Conservation (phyloP, 768 basidiomycete species). For the Hysterangium stoloniferum region DNA sequence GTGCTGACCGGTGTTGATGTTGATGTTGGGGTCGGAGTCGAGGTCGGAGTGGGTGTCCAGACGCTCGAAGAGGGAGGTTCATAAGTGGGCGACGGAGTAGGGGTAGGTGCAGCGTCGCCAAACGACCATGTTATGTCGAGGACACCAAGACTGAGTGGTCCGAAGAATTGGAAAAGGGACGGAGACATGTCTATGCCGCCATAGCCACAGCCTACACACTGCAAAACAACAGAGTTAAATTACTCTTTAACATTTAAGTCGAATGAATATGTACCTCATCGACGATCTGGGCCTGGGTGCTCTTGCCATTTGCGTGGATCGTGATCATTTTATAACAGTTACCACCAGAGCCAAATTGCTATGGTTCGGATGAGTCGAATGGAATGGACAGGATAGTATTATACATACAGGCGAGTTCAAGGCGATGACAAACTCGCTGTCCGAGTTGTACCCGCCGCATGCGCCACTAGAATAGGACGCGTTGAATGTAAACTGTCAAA, state of each 20-base stretch:
- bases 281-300: constrained; percentile 34
- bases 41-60: too few relatives aligned
- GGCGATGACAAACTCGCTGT: constrained; percentile 29
- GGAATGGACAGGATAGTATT: constrained; percentile 1
- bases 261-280: constrained; percentile 29
- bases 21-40: too few relatives aligned
- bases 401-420: constrained; percentile 31
- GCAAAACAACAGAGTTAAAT: too few relatives aligned
- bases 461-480: not conserved
- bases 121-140: constrained; percentile 36
- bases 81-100: constrained; percentile 13
- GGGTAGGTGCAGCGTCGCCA: constrained; percentile 13
- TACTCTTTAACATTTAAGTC: not conserved
- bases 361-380: not conserved
- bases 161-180: constrained; percentile 39
- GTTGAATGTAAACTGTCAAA: not conserved
- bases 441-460: not conserved
- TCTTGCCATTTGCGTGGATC: constrained; percentile 31
- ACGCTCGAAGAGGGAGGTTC: too few relatives aligned
- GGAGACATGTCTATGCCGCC: constrained; percentile 40
- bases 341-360: constrained; percentile 35
- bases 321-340: constrained; percentile 40
- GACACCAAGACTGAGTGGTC: constrained; percentile 25
- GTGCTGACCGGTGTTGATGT: too few relatives aligned
- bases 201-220: constrained; percentile 34